Percentiles rank a stretch among this genome's conserved stretches.
phyloP scores from a whole-genome alignment of 768 basidiomycete genomes.

The Boletus insuetus region DNA sequence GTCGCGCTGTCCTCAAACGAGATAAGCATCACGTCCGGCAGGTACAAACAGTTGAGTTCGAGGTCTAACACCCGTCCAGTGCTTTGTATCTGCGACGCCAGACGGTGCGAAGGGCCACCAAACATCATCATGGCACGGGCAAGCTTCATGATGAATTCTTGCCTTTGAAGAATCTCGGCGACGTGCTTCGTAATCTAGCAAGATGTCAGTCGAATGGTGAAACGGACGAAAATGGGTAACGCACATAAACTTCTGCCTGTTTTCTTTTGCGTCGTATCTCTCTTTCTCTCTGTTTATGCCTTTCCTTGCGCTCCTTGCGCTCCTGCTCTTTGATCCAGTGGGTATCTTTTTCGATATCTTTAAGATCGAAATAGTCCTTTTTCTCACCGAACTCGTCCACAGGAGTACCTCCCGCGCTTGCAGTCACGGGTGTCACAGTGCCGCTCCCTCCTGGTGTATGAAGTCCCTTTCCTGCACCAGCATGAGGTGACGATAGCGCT shows the following conservation, averaged over 20 bases:
- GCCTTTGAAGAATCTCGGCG: constrained; percentile 75
- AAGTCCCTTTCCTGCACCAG: constrained; percentile 5
- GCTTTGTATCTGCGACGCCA: constrained; percentile 77
- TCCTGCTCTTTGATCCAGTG: constrained; percentile 17
- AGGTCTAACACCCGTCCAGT: constrained; percentile 79
- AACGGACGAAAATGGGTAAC: constrained; percentile 22
- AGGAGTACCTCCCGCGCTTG: constrained; percentile 20
- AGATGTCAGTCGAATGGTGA: not conserved
- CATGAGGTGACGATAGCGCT: constrained; percentile 8
- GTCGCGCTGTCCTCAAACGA: constrained; percentile 80
- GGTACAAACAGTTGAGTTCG: constrained; percentile 67
- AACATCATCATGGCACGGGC: constrained; percentile 89
- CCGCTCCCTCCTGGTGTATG: constrained; percentile 17
- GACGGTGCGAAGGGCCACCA: constrained; percentile 78
- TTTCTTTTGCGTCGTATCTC: constrained; percentile 53
- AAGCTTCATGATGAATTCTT: constrained; percentile 84
- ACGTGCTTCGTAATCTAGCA: constrained; percentile 77
- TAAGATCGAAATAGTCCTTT: constrained; percentile 31
- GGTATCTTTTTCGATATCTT: constrained; percentile 29
- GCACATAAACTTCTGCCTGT: constrained; percentile 75
- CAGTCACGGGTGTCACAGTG: constrained; percentile 13
- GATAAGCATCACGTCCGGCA: constrained; percentile 74
- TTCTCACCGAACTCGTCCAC: constrained; percentile 19
- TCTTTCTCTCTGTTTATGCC: constrained; percentile 30
- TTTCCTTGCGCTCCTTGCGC: constrained; percentile 39